Evolutionary conservation across 2,329 filamentous ascomycete genomes (phyloP).

Genomic region (Cladosporium velox): DNA sequence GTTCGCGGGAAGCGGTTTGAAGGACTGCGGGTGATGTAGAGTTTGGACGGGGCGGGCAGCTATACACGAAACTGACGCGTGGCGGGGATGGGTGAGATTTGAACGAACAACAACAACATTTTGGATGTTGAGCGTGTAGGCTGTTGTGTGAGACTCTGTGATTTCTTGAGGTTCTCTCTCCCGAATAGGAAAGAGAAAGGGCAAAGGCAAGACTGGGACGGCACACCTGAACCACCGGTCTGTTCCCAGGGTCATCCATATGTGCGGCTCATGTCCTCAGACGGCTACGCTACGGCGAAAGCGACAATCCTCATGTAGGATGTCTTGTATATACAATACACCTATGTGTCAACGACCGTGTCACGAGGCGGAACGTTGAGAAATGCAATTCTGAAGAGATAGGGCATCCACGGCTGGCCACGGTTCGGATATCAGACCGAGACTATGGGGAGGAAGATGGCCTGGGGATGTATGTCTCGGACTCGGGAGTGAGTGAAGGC

Average conservation of each 20-base stretch:
- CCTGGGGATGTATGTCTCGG: conserved; percentile 11
- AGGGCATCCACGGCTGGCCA: background rate
- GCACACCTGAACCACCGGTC: background rate
- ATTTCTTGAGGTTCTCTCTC: background rate
- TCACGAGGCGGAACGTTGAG: background rate
- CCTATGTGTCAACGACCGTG: background rate
- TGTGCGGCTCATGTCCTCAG: background rate
- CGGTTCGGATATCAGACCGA: conserved; percentile 2
- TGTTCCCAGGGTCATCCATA: background rate
- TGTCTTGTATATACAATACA: background rate
- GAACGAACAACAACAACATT: background rate
- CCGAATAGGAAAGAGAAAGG: background rate
- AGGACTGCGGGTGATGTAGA: background rate
- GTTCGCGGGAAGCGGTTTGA: background rate
- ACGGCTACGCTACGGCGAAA: background rate
- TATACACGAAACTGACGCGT: conserved; percentile 9
- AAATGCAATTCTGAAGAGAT: conserved; percentile 12
- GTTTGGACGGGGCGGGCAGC: background rate
- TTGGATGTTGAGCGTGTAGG: background rate
- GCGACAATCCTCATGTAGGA: background rate
- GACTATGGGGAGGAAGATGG: background rate
- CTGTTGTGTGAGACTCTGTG: background rate
- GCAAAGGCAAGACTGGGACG: background rate
- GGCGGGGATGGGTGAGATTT: background rate
- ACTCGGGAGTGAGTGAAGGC: background rate